Evolutionary conservation across 306 rosid species (phyloP).

Genomic region (Datisca glomerata): DNA sequence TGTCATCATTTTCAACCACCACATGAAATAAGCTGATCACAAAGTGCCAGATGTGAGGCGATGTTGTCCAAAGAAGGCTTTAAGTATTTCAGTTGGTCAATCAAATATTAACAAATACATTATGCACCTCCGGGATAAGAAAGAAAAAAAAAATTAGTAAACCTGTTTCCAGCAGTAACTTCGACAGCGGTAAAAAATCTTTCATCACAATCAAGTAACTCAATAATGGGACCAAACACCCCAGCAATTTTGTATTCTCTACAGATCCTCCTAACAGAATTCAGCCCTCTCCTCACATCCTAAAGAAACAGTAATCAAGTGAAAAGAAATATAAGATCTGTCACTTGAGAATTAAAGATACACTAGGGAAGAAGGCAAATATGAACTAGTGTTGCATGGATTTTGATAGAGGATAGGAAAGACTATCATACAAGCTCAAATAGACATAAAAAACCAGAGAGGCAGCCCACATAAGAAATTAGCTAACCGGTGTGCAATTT

Average conservation of each 20-base stretch:
- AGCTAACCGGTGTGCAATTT: no score
- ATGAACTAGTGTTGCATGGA: no score
- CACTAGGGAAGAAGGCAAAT: no score
- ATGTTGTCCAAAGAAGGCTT: not conserved
- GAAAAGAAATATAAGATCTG: no score
- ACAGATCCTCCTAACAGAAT: constrained; percentile 81
- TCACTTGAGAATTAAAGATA: no score
- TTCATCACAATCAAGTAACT: constrained; percentile 86
- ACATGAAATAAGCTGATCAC: constrained; percentile 86
- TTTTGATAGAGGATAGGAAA: no score
- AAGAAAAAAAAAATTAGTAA: not conserved
- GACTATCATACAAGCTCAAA: no score
- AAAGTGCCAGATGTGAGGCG: constrained; percentile 13
- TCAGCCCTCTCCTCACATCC: constrained; percentile 96
- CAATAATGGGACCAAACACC: constrained; percentile 88
- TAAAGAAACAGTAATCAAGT: constrained; percentile 22
- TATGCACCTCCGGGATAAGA: constrained; percentile 1
- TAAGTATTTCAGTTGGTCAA: not conserved
- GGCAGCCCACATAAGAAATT: no score
- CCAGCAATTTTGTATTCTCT: constrained; percentile 57
- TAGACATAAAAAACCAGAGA: no score
- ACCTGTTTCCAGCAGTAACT: constrained; percentile 99
- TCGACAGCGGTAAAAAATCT: constrained; percentile 91
- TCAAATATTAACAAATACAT: not conserved
- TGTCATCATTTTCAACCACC: constrained; percentile 88